These are phyloP conservation scores for Stylonectria norvegica DNA, from an alignment of 2,329 filamentous ascomycete species.

Conservation along the genomic window DNA sequence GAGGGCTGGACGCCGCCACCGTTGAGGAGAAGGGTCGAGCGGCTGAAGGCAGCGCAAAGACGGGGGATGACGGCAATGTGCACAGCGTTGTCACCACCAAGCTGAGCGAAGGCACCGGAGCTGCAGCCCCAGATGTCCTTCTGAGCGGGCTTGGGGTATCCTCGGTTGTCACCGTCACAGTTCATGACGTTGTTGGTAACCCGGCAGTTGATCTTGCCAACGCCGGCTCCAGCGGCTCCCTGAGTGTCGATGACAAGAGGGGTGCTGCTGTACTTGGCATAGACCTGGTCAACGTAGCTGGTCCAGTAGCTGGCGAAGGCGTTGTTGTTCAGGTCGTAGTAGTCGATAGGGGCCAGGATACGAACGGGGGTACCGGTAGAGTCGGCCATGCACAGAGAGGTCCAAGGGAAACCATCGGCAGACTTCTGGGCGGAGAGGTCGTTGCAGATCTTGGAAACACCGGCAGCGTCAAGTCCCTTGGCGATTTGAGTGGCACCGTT, in stretches of 20 bases:
- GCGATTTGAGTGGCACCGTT: constrained; percentile 37
- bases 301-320: constrained; percentile 43
- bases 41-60: constrained; percentile 49
- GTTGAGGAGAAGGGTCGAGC: constrained; percentile 43
- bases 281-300: constrained; percentile 45
- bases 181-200: constrained; percentile 34
- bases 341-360: constrained; percentile 43
- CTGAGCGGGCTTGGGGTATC: constrained; percentile 41
- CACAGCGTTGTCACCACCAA: constrained; percentile 35
- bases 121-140: constrained; percentile 51
- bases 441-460: constrained; percentile 39
- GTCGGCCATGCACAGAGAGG: constrained; percentile 41
- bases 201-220: constrained; percentile 41
- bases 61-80: constrained; percentile 44
- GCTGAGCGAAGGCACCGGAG: constrained; percentile 44
- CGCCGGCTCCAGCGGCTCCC: constrained; percentile 23
- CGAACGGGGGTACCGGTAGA: constrained; percentile 38
- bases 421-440: constrained; percentile 36
- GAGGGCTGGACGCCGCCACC: constrained; percentile 47
- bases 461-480: constrained; percentile 34
- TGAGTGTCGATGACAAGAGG: constrained; percentile 45
- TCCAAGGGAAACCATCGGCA: constrained; percentile 42
- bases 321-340: constrained; percentile 32
- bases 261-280: constrained; percentile 37
- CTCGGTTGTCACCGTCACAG: constrained; percentile 42